phyloP scores from a whole-genome alignment of 192 early-diverging fungal genomes.

The Thamnidium elegans region DNA sequence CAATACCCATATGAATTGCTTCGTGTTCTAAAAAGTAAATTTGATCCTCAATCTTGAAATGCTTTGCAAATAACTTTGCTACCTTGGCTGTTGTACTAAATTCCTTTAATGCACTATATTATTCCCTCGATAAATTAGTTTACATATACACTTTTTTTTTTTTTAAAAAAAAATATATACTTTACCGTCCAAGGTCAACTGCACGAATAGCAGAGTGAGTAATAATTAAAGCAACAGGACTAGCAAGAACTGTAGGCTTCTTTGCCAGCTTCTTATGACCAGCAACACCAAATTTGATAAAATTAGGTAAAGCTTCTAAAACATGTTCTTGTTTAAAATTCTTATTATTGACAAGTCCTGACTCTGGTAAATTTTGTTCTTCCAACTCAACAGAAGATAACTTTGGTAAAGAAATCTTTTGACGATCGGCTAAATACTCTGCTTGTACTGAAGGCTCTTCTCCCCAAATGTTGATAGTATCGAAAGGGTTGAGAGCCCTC shows the following conservation, averaged over 20 bases:
- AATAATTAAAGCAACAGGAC: conserved; percentile 56
- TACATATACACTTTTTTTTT: not conserved
- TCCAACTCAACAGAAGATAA: conserved; percentile 39
- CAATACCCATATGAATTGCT: conserved; percentile 60
- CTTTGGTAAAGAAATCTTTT: conserved; percentile 39
- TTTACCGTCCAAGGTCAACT: conserved; percentile 53
- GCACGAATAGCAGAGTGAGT: conserved; percentile 61
- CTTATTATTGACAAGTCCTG: conserved; percentile 39
- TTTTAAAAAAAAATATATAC: not conserved
- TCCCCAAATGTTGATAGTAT: conserved; percentile 39
- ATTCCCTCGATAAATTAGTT: not conserved
- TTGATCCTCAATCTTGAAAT: conserved; percentile 75
- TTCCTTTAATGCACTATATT: conserved; percentile 41
- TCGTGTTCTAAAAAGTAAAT: conserved; percentile 48
- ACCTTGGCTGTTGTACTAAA: conserved; percentile 54
- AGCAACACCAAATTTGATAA: conserved; percentile 50
- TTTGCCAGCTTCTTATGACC: conserved; percentile 45
- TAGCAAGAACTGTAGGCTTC: conserved; percentile 37
- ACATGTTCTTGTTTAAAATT: conserved; percentile 47
- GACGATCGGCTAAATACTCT: conserved; percentile 39
- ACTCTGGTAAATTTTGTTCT: conserved; percentile 32
- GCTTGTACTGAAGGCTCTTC: conserved; percentile 34
- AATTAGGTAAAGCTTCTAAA: conserved; percentile 44
- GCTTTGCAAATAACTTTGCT: conserved; percentile 76
- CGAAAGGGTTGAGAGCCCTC: conserved; percentile 7